Percentiles rank a stretch among this genome's conserved stretches.
Evolutionary conservation across 2,329 filamentous ascomycete species (phyloP).

Genomic region (Samsoniella hepiali): DNA sequence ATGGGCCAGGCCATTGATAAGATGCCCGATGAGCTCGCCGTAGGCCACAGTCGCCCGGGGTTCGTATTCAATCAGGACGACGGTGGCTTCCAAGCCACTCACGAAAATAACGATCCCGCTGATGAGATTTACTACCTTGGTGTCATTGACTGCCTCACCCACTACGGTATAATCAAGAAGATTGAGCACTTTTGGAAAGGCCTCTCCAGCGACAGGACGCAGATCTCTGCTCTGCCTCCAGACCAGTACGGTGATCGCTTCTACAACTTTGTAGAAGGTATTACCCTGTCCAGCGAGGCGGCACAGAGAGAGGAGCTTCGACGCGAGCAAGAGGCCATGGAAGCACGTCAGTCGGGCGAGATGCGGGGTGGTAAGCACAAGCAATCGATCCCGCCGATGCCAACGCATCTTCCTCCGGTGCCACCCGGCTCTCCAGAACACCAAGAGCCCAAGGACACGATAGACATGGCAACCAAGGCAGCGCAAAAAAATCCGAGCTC

Average conservation of each 20-base stretch:
- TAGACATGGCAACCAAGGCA: conserved; percentile 40
- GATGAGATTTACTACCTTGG: conserved; percentile 97
- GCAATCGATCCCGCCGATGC: conserved; percentile 41
- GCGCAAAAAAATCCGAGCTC: conserved; percentile 31
- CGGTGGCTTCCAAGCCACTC: conserved; percentile 87
- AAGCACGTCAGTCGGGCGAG: conserved; percentile 33
- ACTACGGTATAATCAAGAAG: conserved; percentile 93
- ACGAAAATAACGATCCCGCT: conserved; percentile 78
- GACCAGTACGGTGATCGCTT: conserved; percentile 92
- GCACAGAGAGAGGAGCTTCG: conserved; percentile 62
- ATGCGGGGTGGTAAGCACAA: conserved; percentile 37
- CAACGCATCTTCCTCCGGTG: conserved; percentile 44
- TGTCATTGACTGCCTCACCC: conserved; percentile 96
- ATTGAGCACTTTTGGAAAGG: conserved; percentile 98
- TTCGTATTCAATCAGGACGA: conserved; percentile 93
- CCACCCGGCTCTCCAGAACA: conserved; percentile 33
- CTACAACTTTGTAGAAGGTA: conserved; percentile 82
- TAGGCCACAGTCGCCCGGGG: conserved; percentile 64
- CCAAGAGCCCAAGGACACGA: conserved; percentile 39
- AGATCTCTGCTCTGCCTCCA: conserved; percentile 91
- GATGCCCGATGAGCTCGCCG: conserved; percentile 87
- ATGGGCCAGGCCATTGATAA: conserved; percentile 77
- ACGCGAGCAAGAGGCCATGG: conserved; percentile 58
- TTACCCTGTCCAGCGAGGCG: conserved; percentile 88
- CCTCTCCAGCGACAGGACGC: conserved; percentile 72